phyloP scores from a whole-genome alignment of 1,284 basidiomycete species.

The Cutaneotrichosporon spelunceum region DNA sequence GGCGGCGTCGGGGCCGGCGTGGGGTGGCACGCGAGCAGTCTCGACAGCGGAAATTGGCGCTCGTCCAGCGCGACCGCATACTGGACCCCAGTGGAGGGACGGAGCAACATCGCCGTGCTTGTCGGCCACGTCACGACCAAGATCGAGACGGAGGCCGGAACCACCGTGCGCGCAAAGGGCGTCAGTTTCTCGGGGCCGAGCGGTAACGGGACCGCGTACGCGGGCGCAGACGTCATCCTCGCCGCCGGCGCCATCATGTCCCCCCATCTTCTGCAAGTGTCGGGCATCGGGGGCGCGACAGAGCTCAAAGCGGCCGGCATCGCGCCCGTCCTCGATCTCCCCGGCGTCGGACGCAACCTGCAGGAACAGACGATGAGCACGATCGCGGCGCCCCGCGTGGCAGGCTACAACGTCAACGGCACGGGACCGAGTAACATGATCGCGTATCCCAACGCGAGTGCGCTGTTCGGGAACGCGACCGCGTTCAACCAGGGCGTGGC shows the following conservation, averaged over 20 bases:
- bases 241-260: constrained; percentile 62
- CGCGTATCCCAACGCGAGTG: constrained; percentile 32
- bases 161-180: constrained; percentile 57
- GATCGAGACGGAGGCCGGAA: constrained; percentile 53
- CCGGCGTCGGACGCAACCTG: constrained; percentile 67
- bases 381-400: constrained; percentile 33
- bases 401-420: constrained; percentile 27
- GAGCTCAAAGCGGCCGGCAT: constrained; percentile 60
- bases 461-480: constrained; percentile 10
- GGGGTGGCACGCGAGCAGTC: constrained; percentile 48
- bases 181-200: constrained; percentile 54
- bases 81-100: constrained; percentile 43
- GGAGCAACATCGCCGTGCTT: constrained; percentile 62
- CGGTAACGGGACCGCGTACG: constrained; percentile 55
- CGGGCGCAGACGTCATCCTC: constrained; percentile 56
- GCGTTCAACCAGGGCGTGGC: neutral
- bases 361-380: constrained; percentile 61
- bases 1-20: constrained; percentile 61
- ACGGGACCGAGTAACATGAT: constrained; percentile 27
- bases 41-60: constrained; percentile 45
- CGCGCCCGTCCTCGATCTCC: constrained; percentile 55
- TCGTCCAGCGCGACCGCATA: constrained; percentile 55
- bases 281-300: constrained; percentile 65
- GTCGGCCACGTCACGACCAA: constrained; percentile 60
- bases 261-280: constrained; percentile 64